Conservation (phyloP, 768 basidiomycete species). For the Trametopsis cervina region DNA sequence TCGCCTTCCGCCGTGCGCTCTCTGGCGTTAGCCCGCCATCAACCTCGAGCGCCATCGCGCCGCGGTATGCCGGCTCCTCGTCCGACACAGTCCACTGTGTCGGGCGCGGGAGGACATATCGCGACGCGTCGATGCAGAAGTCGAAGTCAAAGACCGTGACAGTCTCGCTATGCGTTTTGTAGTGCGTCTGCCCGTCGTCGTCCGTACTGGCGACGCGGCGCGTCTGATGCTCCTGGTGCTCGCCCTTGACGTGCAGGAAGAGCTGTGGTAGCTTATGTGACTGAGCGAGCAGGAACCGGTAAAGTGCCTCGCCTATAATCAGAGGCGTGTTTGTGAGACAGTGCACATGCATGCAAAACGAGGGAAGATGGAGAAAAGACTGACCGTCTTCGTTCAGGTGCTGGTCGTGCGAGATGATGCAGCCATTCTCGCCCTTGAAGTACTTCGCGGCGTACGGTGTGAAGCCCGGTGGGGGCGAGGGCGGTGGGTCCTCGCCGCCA, state of each 20-base stretch:
- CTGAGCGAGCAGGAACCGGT: conserved; percentile 63
- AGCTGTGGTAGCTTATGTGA: conserved; percentile 38
- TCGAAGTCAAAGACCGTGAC: conserved; percentile 63
- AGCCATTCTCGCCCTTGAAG: conserved; percentile 34
- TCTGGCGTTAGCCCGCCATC: conserved; percentile 26
- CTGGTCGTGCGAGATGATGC: conserved; percentile 59
- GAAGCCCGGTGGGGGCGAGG: conserved; percentile 49
- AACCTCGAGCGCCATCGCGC: conserved; percentile 52
- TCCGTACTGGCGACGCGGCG: conserved; percentile 36
- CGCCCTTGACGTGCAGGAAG: conserved; percentile 44
- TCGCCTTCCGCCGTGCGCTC: conserved; percentile 21
- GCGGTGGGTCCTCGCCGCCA: conserved; percentile 21
- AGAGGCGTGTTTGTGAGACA: too few relatives aligned
- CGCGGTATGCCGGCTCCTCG: conserved; percentile 56
- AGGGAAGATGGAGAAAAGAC: too few relatives aligned
- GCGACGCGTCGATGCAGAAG: conserved; percentile 54
- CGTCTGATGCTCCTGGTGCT: conserved; percentile 46
- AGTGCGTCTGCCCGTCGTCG: conserved; percentile 27
- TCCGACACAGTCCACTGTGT: conserved; percentile 60
- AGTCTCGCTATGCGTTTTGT: conserved; percentile 43
- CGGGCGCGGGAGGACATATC: conserved; percentile 30
- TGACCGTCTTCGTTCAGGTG: conserved; percentile 62
- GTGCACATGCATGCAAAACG: too few relatives aligned
- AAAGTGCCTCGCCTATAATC: conserved; percentile 68
- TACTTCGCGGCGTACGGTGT: conserved; percentile 57